Conservation (phyloP, 106 monocot species). For the Dendrobium catenatum region DNA sequence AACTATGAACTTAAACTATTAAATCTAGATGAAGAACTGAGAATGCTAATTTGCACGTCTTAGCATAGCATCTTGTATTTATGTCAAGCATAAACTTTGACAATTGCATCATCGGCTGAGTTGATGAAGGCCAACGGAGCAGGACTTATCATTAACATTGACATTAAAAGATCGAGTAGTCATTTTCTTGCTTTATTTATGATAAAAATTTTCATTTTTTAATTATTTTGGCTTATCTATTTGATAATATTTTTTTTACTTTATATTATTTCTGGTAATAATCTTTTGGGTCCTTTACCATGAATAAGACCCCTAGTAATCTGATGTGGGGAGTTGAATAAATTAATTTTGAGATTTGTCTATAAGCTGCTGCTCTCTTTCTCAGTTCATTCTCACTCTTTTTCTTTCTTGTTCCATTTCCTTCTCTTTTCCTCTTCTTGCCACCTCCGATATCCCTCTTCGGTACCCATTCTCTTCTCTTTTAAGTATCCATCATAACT, state of each 20-base stretch:
- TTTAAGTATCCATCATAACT: background rate
- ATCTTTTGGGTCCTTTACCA: background rate
- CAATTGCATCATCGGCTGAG: background rate
- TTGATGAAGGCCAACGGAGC: background rate
- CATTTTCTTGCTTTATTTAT: background rate
- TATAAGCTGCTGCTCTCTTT: background rate
- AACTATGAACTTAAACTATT: background rate
- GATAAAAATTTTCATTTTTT: background rate
- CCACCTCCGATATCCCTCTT: background rate
- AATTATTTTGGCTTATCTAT: background rate
- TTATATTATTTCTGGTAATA: background rate
- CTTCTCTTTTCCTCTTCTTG: background rate
- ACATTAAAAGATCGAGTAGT: background rate
- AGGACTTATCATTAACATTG: background rate
- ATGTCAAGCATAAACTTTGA: background rate
- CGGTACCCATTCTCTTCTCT: background rate
- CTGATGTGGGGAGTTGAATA: background rate
- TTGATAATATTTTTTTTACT: background rate
- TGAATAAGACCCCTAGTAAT: background rate
- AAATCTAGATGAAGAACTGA: background rate
- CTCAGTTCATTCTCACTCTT: background rate
- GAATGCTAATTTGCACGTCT: background rate
- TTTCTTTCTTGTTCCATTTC: background rate
- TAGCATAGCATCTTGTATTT: background rate
- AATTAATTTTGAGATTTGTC: background rate